Evolutionary conservation across 345 rosid genomes (phyloP), one percentile per base, ranked within the genome.

Genomic region (Salix dunnii): DNA sequence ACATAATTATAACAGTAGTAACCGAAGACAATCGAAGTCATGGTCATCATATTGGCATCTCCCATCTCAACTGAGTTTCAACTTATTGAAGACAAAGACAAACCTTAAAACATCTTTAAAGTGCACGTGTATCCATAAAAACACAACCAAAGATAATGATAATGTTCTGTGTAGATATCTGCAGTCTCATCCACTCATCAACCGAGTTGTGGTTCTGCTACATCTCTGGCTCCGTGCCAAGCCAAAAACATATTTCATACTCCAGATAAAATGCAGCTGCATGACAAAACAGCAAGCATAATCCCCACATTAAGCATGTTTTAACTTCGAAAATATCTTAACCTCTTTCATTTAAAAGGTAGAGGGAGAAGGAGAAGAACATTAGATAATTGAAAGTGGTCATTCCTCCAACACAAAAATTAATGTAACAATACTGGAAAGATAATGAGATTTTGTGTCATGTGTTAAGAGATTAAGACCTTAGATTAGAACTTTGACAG

Each of bases 391-490:
- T 14, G 6, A 18, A n/a, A 40, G 13, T 0, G 3, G 25, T 55
- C 61, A 8, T n/a, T 58, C 63, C 5, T 16, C 28, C 3, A n/a
- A 27, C 33, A 55, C 5, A 30, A 6, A 18, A 49, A 5, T 30
- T 2, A 18, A 33, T n/a, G 71, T 0, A 18, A 43, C 40, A 8
- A 27, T 10, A 25, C 40, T 2, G 33, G 5, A 36, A 18, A 42
- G 5, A 65, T 2, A 11, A 12, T 13, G 35, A 61, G 13, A 18
- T 5, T 8, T 6, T 25, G 3, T 9, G 68, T 33, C 21, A 43
- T 67, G 60, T 43, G 28, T 13, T 6, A 53, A 35, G 14, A 65
- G 77, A 79, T 58, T 61, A n/a, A 72, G 76, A 82, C 86, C 86
- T 81, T 31, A 35, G 33, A 38, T 35, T 48, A 69, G 62, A 31